Percentiles rank a stretch among this genome's conserved stretches.
Conservation (phyloP, 805 yeast species). For the Candida tibetensis region DNA sequence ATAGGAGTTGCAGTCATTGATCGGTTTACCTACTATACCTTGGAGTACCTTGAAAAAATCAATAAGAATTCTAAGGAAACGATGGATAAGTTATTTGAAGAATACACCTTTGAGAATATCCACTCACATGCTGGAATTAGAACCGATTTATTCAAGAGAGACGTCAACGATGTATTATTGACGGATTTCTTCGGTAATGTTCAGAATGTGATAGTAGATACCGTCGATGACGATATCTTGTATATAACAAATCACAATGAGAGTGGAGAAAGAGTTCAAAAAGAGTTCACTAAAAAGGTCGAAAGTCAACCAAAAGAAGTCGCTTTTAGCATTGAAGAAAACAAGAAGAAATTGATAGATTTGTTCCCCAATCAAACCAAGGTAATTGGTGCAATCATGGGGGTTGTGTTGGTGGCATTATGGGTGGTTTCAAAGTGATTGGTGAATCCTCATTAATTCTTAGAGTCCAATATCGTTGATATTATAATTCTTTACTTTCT, state of each 20-base stretch:
- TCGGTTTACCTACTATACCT: constrained; percentile 87
- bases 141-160: constrained; percentile 70
- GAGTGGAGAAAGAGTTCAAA: constrained; percentile 3
- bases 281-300: background rate
- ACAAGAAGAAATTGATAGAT: background rate
- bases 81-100: constrained; percentile 78
- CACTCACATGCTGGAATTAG: constrained; percentile 94
- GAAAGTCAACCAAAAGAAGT: background rate
- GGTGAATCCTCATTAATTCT: too few species aligned
- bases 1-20: constrained; percentile 98
- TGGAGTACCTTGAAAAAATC: constrained; percentile 82
- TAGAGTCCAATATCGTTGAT: too few species aligned
- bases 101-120: constrained; percentile 78
- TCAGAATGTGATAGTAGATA: constrained; percentile 68
- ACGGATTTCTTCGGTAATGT: constrained; percentile 96
- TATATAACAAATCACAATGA: constrained; percentile 34
- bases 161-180: constrained; percentile 64
- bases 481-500: too few species aligned
- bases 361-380: constrained; percentile 3
- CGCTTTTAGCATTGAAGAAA: constrained; percentile 1
- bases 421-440: constrained; percentile 20
- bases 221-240: constrained; percentile 48
- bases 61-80: constrained; percentile 73
- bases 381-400: constrained; percentile 15
- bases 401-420: constrained; percentile 17